Evolutionary conservation across 768 basidiomycete species (phyloP).

Genomic region (Suillus brevipes): DNA sequence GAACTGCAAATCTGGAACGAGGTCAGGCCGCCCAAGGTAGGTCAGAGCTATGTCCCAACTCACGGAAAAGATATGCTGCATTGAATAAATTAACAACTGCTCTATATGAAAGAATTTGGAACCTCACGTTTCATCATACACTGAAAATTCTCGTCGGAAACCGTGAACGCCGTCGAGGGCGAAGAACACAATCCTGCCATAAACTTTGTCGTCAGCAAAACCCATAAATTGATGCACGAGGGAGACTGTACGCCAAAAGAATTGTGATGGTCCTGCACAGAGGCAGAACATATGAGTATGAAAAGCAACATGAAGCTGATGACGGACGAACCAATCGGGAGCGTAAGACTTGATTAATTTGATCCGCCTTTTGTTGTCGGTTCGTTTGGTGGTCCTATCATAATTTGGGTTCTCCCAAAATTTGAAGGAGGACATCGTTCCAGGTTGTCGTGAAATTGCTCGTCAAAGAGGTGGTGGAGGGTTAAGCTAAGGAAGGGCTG

Average conservation of each 20-base stretch:
- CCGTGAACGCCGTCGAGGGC: conserved; percentile 65
- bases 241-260: conserved; percentile 53
- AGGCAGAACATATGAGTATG: conserved; percentile 7
- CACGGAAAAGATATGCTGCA: conserved; percentile 27
- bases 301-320: neutral
- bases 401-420: conserved; percentile 3
- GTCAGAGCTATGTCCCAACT: conserved; percentile 5
- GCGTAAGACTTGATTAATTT: conserved; percentile 63
- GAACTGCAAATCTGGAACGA: conserved; percentile 55
- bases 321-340: conserved; percentile 66
- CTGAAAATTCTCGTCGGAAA: conserved; percentile 76
- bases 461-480: conserved; percentile 17
- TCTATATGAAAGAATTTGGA: conserved; percentile 8
- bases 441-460: conserved; percentile 5
- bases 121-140: conserved; percentile 72
- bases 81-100: conserved; percentile 17
- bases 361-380: conserved; percentile 30
- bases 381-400: conserved; percentile 17
- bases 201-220: neutral
- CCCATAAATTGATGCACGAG: neutral
- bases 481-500: neutral
- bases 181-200: conserved; percentile 57
- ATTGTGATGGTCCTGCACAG: conserved; percentile 64
- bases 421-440: neutral
- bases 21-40: conserved; percentile 10